Conservation (phyloP, 129 eudicot genomes). For the Saussurea involucrata region DNA sequence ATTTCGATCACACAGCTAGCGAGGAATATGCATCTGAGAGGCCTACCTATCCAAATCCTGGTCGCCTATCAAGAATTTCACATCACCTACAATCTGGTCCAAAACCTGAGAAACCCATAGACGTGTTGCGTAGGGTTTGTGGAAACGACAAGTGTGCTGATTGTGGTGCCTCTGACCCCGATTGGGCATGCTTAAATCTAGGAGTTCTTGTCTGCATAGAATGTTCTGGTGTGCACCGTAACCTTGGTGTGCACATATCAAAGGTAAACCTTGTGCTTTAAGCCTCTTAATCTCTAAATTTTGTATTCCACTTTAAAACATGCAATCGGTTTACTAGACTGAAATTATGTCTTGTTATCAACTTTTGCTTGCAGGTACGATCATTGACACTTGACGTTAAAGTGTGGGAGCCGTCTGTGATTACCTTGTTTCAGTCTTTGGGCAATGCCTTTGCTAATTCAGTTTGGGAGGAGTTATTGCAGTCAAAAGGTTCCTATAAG, state of each 20-base stretch:
- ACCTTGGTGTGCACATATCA: conserved; percentile 98
- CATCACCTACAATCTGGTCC: conserved; percentile 61
- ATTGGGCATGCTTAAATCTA: conserved; percentile 97
- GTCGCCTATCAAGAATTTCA: conserved; percentile 72
- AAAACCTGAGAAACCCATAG: conserved; percentile 79
- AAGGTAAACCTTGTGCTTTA: conserved; percentile 46
- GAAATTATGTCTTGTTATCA: conserved; percentile 1
- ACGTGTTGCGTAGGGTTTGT: conserved; percentile 59
- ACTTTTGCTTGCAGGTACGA: conserved; percentile 56
- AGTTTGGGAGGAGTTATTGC: conserved; percentile 90
- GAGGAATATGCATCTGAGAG: conserved; percentile 81
- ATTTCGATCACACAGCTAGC: conserved; percentile 72
- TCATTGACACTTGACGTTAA: conserved; percentile 93
- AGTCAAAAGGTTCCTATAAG: conserved; percentile 69
- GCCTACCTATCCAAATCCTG: conserved; percentile 56
- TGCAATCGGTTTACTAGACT: not conserved
- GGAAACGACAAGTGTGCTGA: conserved; percentile 97
- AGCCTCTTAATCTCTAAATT: not conserved
- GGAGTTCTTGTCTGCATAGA: conserved; percentile 96
- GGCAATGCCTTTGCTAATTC: conserved; percentile 90
- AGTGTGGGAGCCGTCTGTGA: conserved; percentile 99
- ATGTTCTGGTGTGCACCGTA: conserved; percentile 99
- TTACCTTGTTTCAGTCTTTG: conserved; percentile 83
- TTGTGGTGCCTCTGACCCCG: conserved; percentile 95
- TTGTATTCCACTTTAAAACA: not conserved